These are phyloP conservation scores for Arachis monticola DNA, from an alignment of 331 rosid genomes.

Conservation along the genomic window DNA sequence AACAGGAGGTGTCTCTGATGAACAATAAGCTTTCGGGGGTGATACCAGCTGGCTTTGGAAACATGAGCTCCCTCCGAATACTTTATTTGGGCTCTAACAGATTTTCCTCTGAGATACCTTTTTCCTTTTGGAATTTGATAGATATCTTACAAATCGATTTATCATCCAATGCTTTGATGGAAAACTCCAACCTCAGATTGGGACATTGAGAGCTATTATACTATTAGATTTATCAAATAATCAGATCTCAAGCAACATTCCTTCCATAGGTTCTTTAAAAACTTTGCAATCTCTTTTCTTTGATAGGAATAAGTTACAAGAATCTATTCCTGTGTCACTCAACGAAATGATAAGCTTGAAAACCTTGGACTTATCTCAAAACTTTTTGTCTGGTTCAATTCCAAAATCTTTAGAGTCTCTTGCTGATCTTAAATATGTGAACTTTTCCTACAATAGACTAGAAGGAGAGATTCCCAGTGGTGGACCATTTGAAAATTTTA, in stretches of 20 bases:
- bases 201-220: slow-evolving; percentile 25
- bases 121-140: slow-evolving; percentile 37
- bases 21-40: slow-evolving; percentile 27
- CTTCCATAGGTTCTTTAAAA: slow-evolving; percentile 6
- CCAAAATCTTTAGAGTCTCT: too few species aligned
- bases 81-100: slow-evolving; percentile 22
- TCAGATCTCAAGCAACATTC: slow-evolving; percentile 32
- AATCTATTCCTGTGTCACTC: slow-evolving; percentile 27
- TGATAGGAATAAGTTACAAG: slow-evolving; percentile 28
- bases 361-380: slow-evolving; percentile 40
- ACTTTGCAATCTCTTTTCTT: slow-evolving; percentile 30
- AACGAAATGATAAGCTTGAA: slow-evolving; percentile 19
- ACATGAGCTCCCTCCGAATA: slow-evolving; percentile 23
- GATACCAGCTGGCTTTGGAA: slow-evolving; percentile 36
- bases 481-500: slow-evolving; percentile 28
- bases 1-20: neutral
- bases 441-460: neutral
- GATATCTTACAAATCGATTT: slow-evolving; percentile 35
- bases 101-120: slow-evolving; percentile 39
- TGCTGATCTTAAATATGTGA: too few species aligned
- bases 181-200: slow-evolving; percentile 20
- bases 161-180: slow-evolving; percentile 38
- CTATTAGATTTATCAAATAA: slow-evolving; percentile 31
- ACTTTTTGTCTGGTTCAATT: neutral
- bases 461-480: slow-evolving; percentile 42